Evolutionary conservation across 352 stramenopile genomes (phyloP).

Genomic region (Globisporangium okanoganense): DNA sequence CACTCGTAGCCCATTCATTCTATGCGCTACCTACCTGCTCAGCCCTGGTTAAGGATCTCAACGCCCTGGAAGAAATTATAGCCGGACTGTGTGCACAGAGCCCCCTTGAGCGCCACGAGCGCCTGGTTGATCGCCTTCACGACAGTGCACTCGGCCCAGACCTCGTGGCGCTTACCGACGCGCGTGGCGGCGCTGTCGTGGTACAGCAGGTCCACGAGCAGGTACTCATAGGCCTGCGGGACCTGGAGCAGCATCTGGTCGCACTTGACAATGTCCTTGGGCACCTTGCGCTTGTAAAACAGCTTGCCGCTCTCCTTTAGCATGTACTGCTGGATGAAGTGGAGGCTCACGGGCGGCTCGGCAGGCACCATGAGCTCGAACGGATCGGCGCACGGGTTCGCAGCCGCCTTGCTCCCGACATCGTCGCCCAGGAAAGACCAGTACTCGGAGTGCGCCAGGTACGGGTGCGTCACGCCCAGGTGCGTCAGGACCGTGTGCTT

Average conservation of each 20-base stretch:
- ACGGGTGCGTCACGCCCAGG: slow-evolving; percentile 42
- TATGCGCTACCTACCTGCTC: too few relatives aligned
- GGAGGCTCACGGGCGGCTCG: slow-evolving; percentile 37
- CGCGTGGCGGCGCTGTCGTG: neutral
- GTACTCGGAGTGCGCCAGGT: slow-evolving; percentile 25
- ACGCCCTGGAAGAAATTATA: slow-evolving; percentile 15
- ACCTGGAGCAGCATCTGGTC: slow-evolving; percentile 17
- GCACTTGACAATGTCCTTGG: slow-evolving; percentile 19
- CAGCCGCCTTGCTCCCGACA: slow-evolving; percentile 3
- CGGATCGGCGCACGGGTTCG: slow-evolving; percentile 36
- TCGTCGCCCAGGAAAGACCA: slow-evolving; percentile 35
- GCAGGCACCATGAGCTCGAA: slow-evolving; percentile 31
- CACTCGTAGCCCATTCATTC: neutral
- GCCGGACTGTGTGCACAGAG: slow-evolving; percentile 9
- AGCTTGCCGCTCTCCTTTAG: slow-evolving; percentile 15
- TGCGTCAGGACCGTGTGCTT: slow-evolving; percentile 49
- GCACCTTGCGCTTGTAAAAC: slow-evolving; percentile 25
- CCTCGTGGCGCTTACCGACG: slow-evolving; percentile 19
- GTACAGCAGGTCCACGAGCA: slow-evolving; percentile 9
- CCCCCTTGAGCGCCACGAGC: slow-evolving; percentile 16
- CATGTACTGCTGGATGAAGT: slow-evolving; percentile 37
- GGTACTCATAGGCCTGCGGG: slow-evolving; percentile 16
- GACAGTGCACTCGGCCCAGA: slow-evolving; percentile 27
- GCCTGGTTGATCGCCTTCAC: slow-evolving; percentile 25
- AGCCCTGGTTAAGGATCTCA: slow-evolving; percentile 3